Base-by-base conservation (phyloP, 2,329 filamentous ascomycete species). In the Falciphora oryzae region DNA sequence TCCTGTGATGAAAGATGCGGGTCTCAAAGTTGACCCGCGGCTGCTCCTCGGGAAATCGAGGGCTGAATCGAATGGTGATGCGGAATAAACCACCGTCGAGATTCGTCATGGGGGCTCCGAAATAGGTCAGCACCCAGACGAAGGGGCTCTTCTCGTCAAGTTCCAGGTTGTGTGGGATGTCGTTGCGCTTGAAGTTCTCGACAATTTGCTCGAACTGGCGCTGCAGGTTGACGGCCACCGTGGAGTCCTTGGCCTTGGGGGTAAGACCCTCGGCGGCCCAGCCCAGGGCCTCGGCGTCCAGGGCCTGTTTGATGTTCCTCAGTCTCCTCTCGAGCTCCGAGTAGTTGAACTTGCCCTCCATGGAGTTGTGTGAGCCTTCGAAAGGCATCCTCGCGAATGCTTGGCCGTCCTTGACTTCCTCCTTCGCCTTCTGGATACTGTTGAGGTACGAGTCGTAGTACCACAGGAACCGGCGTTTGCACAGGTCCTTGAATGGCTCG, bases 401-500 rank as follows among this genome's bases (percentile, higher is more conserved):
- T 53, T 85, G 78, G 3, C 85, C 84, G 66, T 89, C 86, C 66
- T 84, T 83, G 64, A 89, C 85, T 69, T 91, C 86, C 31, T 79
- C 75, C 70, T 81, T 84, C 32, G 88, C 90, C 66, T 87, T 83
- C 53, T 87, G 81, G 63, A 96, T 88, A 1, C 89, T 84, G 4
- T 83, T 79, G 28, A 95, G 79, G 72, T 98, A 98, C 3, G 90
- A 90, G 69, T 96, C 90, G 75, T 91, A 96, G 77, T 98, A 98
- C 95, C 95, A 98, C 18, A 98, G 80, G 73, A 98, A 97, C 1
- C 93, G 87, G 53, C 90, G 88, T 77, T 98, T 98, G 81, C 90
- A 91, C 6, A 97, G 81, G 72, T 98, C 94, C 69, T 88, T 89
- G 78, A 98, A 98, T 0, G 93, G 92, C 69, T 96, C 90, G 75